Evolutionary conservation across 345 rosid genomes (phyloP), one percentile per base, ranked within the genome.

Genomic region (Geranium rotundifolium): DNA sequence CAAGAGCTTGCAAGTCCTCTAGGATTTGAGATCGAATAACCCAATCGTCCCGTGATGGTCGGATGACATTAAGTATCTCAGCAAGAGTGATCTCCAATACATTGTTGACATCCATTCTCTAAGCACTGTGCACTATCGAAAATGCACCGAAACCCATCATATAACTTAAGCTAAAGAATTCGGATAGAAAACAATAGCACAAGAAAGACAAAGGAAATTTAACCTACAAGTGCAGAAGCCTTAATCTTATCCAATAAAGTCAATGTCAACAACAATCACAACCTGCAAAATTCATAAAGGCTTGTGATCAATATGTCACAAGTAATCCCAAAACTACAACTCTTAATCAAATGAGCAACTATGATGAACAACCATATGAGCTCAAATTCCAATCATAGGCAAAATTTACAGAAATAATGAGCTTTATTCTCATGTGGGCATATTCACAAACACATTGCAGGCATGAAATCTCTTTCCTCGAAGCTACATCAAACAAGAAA

Each of bases 11-110:
- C 70, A 92, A 64, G 57, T 89, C 91, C 65, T 73, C 68, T 34
- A 92, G 75, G 65, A 92, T 68, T 23, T 20, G 68, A 56, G 52
- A 58, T 62, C 96, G 73, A 0, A 63, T 72, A 37, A 17, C 74
- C 89, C 84, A 76, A 69, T 89, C 91, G 16, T 76, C 81, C 17
- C 69, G 73, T 37, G 65, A 54, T 52, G 98, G 98, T 58, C 69
- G 73, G 71, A 89, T 66, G 49, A 77, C 81, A 16, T 63, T 65
- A 65, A 92, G 91, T 62, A 89, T 67, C 17, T 79, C 91, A 55
- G 73, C 70, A 55, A 92, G 85, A 29, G 78, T 70, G 46, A 71
- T 66, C 71, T 84, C 90, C 69, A 88, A 54, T 29, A 67, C 17
- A 58, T 64, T 46, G 59, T 77, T 23, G 29, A 73, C 29, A 76